Evolutionary conservation across 306 rosid species (phyloP), one percentile per base, ranked within the genome.

Genomic region (Trifolium fragiferum): DNA sequence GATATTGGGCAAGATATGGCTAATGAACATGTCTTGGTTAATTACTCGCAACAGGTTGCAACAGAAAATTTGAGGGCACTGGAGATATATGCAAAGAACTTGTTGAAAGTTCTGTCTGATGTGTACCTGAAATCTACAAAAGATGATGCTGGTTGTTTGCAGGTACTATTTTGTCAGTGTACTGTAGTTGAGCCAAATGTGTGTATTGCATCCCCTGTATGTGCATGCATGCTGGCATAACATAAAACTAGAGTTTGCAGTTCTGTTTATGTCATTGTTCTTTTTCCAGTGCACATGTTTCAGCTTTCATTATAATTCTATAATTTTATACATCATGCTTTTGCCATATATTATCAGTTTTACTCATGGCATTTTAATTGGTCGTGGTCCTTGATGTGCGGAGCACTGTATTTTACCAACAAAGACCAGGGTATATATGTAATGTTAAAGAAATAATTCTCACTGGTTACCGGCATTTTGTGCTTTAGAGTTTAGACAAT

Each of bases 91-190:
- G 86, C 91, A 50, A 78, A 72, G 37, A 78, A 66, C 50, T 71
- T 90, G 33, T 40, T 93, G 81, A 57, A 71, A 71, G 89, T 79
- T 69, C 79, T 91, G 43, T 89, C 92, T 11, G 70, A 72, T 16
- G 84, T 91, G 33, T 88, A 89, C 67, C 78, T 84, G 69, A 80
- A 87, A 35, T 72, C 94, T 30, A 63, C 74, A 8, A 89, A 83
- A 82, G 97, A 93, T 49, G 92, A 88, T 16, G 97, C 92, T 61
- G 96, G 97, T 74, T 90, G 89, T 86, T 71, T 94, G 86, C 97
- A 88, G 99, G 99, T 94, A 87, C 57, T 71, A 4, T 63, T 68
- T 67, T 63, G 51, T 7, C 20, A n/a, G 21, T 83, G 25, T 19
- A 25, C 15, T 35, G 27, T 70, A 67, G 70, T 47, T 27, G 3